Percentiles rank a stretch among this genome's conserved stretches.
Evolutionary conservation across 1,284 basidiomycete species (phyloP).

Genomic region (Volvariella volvacea): DNA sequence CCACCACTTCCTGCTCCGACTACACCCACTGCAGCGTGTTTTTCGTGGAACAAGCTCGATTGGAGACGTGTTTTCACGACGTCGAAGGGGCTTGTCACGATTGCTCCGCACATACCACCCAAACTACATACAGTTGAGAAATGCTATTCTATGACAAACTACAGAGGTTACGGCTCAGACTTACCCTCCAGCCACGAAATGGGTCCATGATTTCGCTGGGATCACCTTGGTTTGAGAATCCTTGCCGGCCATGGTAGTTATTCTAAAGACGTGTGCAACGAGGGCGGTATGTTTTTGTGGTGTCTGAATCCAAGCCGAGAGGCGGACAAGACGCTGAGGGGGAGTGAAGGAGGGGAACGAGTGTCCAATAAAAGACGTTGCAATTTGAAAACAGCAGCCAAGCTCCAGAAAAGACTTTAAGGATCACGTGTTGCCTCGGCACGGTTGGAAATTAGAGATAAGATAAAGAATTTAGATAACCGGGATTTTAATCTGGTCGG

Average conservation of each 20-base stretch:
- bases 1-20: conserved; percentile 36
- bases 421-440: no score
- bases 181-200: conserved; percentile 84
- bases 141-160: conserved; percentile 3
- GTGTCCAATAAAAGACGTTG: no score
- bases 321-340: no score
- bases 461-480: not conserved
- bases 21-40: conserved; percentile 37
- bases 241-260: no score
- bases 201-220: conserved; percentile 79
- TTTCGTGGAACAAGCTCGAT: conserved; percentile 79
- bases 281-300: no score
- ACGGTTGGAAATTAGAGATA: not conserved
- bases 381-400: no score
- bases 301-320: no score
- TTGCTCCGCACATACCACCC: conserved; percentile 96
- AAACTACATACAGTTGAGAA: conserved; percentile 43
- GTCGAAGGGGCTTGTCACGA: conserved; percentile 95
- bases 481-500: no score
- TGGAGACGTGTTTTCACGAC: conserved; percentile 98
- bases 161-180: conserved; percentile 20
- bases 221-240: conserved; percentile 24
- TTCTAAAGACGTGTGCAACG: no score
- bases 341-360: no score
- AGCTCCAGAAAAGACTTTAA: no score